Conservation (phyloP, 495 filamentous ascomycete genomes). For the Jackrogersella multiformis region DNA sequence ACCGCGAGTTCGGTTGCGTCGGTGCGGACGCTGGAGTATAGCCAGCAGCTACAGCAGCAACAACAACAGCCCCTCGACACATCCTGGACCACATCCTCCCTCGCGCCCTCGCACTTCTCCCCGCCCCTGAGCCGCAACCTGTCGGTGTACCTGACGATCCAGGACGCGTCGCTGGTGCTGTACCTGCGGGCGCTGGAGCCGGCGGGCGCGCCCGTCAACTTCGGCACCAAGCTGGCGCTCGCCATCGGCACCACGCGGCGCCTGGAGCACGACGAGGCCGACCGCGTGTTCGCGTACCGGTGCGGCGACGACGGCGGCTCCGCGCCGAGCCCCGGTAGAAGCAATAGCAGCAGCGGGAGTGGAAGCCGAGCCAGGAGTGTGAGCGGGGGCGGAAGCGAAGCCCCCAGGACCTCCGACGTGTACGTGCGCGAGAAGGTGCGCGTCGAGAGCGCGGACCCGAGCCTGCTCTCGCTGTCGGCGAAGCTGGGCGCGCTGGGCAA, state of each 20-base stretch:
- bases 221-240: slow-evolving; percentile 61
- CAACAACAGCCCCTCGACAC: slow-evolving; percentile 34
- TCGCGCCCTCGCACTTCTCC: slow-evolving; percentile 51
- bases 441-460: slow-evolving; percentile 92
- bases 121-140: slow-evolving; percentile 60
- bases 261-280: slow-evolving; percentile 83
- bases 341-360: slow-evolving; percentile 32
- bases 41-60: slow-evolving; percentile 24
- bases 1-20: slow-evolving; percentile 30
- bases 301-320: slow-evolving; percentile 32
- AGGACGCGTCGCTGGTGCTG: slow-evolving; percentile 79
- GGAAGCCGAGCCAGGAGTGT: no score
- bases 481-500: slow-evolving; percentile 87
- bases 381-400: no score
- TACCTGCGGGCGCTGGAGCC: slow-evolving; percentile 81
- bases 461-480: slow-evolving; percentile 82
- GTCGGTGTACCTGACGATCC: slow-evolving; percentile 78
- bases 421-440: slow-evolving; percentile 88
- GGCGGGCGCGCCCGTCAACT: slow-evolving; percentile 57
- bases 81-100: slow-evolving; percentile 51
- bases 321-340: slow-evolving; percentile 14
- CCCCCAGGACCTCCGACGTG: no score
- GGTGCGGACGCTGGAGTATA: no score
- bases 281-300: slow-evolving; percentile 71
- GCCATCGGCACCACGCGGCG: slow-evolving; percentile 67